phyloP scores from a whole-genome alignment of 2,329 filamentous ascomycete genomes.

The Coniochaeta sp. region DNA sequence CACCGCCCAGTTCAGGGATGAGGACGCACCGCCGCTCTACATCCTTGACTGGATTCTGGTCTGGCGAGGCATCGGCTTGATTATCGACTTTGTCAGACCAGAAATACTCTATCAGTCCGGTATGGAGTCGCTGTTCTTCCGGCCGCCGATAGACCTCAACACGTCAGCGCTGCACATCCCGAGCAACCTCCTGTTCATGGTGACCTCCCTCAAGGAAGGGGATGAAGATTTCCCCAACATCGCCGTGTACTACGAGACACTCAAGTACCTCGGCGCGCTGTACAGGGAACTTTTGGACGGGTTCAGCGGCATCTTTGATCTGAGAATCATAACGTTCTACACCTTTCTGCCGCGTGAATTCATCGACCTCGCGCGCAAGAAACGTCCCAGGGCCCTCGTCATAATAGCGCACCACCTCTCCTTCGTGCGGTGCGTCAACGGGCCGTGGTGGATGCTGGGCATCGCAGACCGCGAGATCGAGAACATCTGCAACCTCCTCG shows the following conservation, averaged over 20 bases:
- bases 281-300: constrained; percentile 39
- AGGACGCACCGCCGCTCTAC: constrained; percentile 34
- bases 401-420: constrained; percentile 45
- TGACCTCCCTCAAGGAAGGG: constrained; percentile 31
- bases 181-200: constrained; percentile 39
- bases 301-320: constrained; percentile 33
- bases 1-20: constrained; percentile 42
- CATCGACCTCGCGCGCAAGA: constrained; percentile 31
- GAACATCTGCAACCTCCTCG: constrained; percentile 33
- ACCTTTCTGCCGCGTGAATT: constrained; percentile 40
- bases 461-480: constrained; percentile 37
- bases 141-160: constrained; percentile 39
- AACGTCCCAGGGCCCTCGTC: constrained; percentile 37
- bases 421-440: constrained; percentile 36
- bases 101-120: constrained; percentile 29
- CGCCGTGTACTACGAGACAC: constrained; percentile 34
- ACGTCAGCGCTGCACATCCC: constrained; percentile 33
- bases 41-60: constrained; percentile 49
- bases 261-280: constrained; percentile 43
- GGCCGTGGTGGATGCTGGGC: constrained; percentile 42
- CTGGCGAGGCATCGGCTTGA: constrained; percentile 45
- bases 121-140: constrained; percentile 37
- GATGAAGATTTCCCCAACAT: constrained; percentile 33
- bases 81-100: constrained; percentile 31
- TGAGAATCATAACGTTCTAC: constrained; percentile 45